Evolutionary conservation across 305 asterid genomes (phyloP).

Genomic region (Ilex paraguariensis): DNA sequence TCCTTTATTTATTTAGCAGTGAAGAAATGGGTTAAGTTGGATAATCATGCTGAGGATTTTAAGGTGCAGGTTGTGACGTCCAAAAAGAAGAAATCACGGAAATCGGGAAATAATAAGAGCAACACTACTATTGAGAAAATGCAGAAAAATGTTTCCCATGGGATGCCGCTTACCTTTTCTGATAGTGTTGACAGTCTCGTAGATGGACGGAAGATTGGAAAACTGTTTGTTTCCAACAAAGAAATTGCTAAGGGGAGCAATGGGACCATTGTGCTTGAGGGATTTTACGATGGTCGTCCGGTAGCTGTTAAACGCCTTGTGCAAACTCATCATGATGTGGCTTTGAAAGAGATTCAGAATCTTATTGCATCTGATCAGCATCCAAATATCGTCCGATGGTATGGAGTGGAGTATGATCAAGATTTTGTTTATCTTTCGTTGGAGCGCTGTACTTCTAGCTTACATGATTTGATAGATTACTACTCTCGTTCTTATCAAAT

Average conservation of each 20-base stretch:
- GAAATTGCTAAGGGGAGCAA: constrained; percentile 92
- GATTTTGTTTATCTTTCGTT: constrained; percentile 76
- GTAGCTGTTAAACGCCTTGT: constrained; percentile 92
- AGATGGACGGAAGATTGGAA: constrained; percentile 66
- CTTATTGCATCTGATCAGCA: constrained; percentile 91
- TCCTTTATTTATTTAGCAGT: constrained; percentile 11
- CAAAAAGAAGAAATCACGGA: constrained; percentile 66
- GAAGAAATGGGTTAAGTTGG: constrained; percentile 17
- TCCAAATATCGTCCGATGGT: constrained; percentile 82
- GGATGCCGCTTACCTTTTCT: constrained; percentile 19
- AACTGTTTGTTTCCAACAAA: constrained; percentile 46
- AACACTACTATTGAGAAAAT: constrained; percentile 20
- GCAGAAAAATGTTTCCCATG: constrained; percentile 21
- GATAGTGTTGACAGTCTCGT: constrained; percentile 13
- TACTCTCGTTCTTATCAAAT: constrained; percentile 27
- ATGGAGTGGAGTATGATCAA: constrained; percentile 78
- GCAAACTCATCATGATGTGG: constrained; percentile 75
- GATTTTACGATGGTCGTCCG: constrained; percentile 71
- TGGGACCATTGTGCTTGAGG: constrained; percentile 86
- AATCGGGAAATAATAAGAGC: constrained; percentile 36
- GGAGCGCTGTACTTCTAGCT: constrained; percentile 74
- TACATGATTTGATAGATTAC: constrained; percentile 51
- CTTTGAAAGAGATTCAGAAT: constrained; percentile 82
- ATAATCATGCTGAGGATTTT: constrained; percentile 27
- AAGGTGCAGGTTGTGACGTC: constrained; percentile 33